These are phyloP conservation scores for Monosporascus sp. DNA, from an alignment of 2,329 filamentous ascomycete species.

Conservation along the genomic window DNA sequence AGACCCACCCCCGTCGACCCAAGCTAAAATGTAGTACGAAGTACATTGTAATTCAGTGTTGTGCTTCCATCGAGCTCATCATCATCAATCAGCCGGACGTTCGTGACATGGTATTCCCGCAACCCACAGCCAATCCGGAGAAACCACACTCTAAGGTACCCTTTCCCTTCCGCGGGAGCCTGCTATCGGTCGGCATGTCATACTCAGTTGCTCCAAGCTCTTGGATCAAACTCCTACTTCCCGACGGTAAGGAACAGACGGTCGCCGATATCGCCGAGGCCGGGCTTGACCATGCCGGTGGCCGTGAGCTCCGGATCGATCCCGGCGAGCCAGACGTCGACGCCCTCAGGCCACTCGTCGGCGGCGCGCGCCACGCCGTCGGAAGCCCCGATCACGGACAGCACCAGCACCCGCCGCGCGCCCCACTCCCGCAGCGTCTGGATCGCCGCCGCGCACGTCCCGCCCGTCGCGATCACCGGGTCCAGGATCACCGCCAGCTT, in stretches of 20 bases:
- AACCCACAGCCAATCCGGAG: neutral
- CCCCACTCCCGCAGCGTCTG: constrained; percentile 89
- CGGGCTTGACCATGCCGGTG: constrained; percentile 86
- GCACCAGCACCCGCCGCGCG: constrained; percentile 70
- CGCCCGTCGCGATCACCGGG: constrained; percentile 89
- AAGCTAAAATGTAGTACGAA: too few species aligned
- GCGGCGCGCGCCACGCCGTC: constrained; percentile 69
- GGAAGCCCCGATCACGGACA: constrained; percentile 68
- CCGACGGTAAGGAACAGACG: constrained; percentile 83
- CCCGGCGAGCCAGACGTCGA: constrained; percentile 77
- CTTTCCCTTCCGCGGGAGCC: neutral
- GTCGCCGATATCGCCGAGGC: constrained; percentile 86
- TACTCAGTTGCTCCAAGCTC: neutral
- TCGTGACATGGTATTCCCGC: too few species aligned
- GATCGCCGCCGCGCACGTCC: constrained; percentile 83
- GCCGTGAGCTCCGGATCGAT: constrained; percentile 69
- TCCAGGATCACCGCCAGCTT: constrained; percentile 79
- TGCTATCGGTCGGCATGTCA: too few species aligned
- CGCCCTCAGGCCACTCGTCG: constrained; percentile 68
- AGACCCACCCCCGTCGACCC: too few species aligned
- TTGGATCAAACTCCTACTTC: constrained; percentile 50
- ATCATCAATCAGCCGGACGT: too few species aligned
- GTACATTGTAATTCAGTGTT: too few species aligned
- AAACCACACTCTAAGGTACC: neutral
- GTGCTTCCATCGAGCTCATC: too few species aligned